Base-by-base conservation (phyloP, 2,329 filamentous ascomycete genomes). In the Fusarium floridanum region DNA sequence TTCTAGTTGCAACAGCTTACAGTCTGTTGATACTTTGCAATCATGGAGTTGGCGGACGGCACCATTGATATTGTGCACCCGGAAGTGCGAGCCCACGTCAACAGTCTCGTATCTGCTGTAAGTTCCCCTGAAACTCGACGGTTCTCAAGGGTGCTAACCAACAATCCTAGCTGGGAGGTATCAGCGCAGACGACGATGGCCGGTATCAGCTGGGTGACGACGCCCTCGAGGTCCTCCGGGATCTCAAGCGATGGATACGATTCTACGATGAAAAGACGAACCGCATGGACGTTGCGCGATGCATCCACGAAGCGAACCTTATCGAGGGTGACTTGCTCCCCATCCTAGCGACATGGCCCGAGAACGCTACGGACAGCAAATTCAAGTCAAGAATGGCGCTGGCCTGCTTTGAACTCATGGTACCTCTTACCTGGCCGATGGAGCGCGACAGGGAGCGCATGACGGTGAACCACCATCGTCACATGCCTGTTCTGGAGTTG, bases 251-350 rank as follows among this genome's bases (percentile, higher is more conserved):
- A 90, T 99, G 97, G 97, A 89, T 99, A 76, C 95, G 95, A 77
- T 91, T 98, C 73, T 97, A 97, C 87, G 95, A 98, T 82, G 94
- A 97, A 81, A 97, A 97, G 82, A 91, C 93, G 74, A 97, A 98
- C 81, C 93, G 96, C 76, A 93, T 97, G 88, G 97, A 99, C 81
- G 97, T 99, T 69, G 95, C 96, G 71, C 90, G 97, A 84, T 98
- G 95, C 82, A 88, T 98, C 76, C 92, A 95, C 80, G 95, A 98
- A 83, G 93, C 95, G 53, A 98, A 98, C 80, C 84, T 99, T n/a
- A 90, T 98, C 66, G 93, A 93, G 80, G 94, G 94, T 61, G 97
- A 99, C 83, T 85, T 99, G 66, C 86, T 98, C 66, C 95, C 96
- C 65, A 98, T 99, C 74, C 87, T 99, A 24, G 92, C 94, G 11